A percentile compares a stretch with the other conserved stretches of the same genome.
phyloP scores from a whole-genome alignment of 306 rosid species.

The Citrullus colocynthis region DNA sequence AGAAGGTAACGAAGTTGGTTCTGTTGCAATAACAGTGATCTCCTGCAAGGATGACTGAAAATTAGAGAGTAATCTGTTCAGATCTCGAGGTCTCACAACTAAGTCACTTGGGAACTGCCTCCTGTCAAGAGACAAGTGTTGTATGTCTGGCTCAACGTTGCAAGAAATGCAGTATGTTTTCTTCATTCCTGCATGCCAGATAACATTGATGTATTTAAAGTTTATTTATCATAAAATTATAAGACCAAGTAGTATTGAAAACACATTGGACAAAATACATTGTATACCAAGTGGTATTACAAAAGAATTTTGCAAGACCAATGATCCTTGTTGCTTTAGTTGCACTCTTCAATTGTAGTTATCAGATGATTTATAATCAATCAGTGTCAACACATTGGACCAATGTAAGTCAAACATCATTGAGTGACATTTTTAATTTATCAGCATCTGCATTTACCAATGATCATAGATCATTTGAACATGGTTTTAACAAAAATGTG shows the following conservation, averaged over 20 bases:
- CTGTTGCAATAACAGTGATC: conserved; percentile 87
- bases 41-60: conserved; percentile 94
- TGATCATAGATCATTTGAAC: neutral
- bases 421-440: neutral
- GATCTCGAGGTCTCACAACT: conserved; percentile 83
- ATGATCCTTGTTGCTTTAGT: neutral
- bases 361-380: neutral
- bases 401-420: neutral
- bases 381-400: neutral
- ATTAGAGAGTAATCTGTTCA: conserved; percentile 72
- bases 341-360: neutral
- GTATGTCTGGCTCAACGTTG: conserved; percentile 83
- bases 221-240: neutral
- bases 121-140: conserved; percentile 77
- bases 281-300: neutral
- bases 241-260: neutral
- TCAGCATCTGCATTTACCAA: neutral
- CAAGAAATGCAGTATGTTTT: conserved; percentile 79
- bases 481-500: neutral
- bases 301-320: neutral
- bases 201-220: neutral
- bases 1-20: conserved; percentile 52
- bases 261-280: neutral
- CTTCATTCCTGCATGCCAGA: conserved; percentile 53
- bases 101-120: conserved; percentile 63